Conservation (phyloP, 2,329 filamentous ascomycete genomes). For the Lecanoromycetidae sp. region DNA sequence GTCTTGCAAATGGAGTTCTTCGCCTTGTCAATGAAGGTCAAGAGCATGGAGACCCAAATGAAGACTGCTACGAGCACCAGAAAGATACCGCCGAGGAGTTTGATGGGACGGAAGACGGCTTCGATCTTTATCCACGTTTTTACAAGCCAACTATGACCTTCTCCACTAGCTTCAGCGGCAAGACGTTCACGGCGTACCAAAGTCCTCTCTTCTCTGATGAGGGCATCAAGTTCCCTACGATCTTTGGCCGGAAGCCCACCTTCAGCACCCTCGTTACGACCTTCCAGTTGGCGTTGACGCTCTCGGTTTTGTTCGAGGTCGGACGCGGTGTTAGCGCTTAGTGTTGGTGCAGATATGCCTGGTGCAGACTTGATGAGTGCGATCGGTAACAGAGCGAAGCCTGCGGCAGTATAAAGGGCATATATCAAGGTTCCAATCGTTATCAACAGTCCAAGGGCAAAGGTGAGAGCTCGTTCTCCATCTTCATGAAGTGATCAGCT, state of each 20-base stretch:
- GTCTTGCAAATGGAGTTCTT: conserved; percentile 88
- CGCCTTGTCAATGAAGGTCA: conserved; percentile 91
- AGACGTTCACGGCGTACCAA: conserved; percentile 79
- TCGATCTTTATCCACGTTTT: conserved; percentile 67
- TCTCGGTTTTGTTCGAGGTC: conserved; percentile 81
- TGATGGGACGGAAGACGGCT: conserved; percentile 74
- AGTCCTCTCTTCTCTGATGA: conserved; percentile 83
- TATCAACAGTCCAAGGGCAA: conserved; percentile 77
- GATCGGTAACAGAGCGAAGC: conserved; percentile 77
- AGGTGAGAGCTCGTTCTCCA: conserved; percentile 83
- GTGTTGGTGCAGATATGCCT: conserved; percentile 66
- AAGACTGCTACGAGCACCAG: conserved; percentile 62
- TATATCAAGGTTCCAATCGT: conserved; percentile 79
- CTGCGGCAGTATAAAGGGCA: conserved; percentile 75
- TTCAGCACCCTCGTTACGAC: conserved; percentile 64
- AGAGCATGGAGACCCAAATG: conserved; percentile 82
- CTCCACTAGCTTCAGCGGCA: conserved; percentile 67
- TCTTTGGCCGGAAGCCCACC: conserved; percentile 73
- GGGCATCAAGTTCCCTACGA: conserved; percentile 71
- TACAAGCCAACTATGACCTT: conserved; percentile 63
- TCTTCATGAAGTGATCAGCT: too few species aligned
- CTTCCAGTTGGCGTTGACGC: conserved; percentile 80
- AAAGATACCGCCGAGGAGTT: conserved; percentile 71
- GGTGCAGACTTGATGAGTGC: conserved; percentile 87
- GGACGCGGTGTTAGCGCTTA: conserved; percentile 63